Percentiles rank a stretch among this genome's conserved stretches.
phyloP scores from a whole-genome alignment of 2,329 filamentous ascomycete species.

The Graphium sp. region DNA sequence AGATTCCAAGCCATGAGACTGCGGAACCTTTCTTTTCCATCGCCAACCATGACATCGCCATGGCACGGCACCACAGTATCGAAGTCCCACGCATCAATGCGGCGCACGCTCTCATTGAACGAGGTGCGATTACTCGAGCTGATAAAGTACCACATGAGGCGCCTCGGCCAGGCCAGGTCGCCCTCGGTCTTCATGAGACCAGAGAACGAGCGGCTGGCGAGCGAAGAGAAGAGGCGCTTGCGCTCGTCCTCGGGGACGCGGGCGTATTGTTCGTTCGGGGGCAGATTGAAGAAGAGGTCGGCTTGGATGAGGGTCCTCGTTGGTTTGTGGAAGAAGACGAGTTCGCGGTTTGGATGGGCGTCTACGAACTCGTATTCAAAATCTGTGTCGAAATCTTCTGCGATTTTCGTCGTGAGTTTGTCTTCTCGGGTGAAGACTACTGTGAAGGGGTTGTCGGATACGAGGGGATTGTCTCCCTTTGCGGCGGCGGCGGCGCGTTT shows the following conservation, averaged over 20 bases:
- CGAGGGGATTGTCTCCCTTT: constrained; percentile 23
- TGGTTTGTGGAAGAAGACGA: constrained; percentile 74
- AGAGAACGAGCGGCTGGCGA: constrained; percentile 25
- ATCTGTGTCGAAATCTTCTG: constrained; percentile 67
- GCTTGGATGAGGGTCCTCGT: constrained; percentile 70
- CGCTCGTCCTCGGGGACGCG: constrained; percentile 28
- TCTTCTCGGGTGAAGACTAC: constrained; percentile 49
- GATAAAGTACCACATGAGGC: constrained; percentile 67
- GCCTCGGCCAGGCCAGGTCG: constrained; percentile 56
- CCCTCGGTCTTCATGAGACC: constrained; percentile 45
- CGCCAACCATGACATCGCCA: constrained; percentile 67
- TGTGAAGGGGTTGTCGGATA: constrained; percentile 36
- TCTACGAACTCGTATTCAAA: constrained; percentile 78
- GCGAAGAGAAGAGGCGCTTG: constrained; percentile 16
- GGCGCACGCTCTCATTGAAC: constrained; percentile 52
- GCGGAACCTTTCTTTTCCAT: constrained; percentile 58
- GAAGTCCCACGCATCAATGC: constrained; percentile 71
- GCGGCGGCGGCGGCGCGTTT: constrained; percentile 48
- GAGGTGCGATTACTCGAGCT: constrained; percentile 37
- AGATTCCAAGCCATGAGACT: constrained; percentile 78
- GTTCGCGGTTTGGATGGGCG: constrained; percentile 66
- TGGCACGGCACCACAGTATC: constrained; percentile 79
- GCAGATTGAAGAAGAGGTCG: constrained; percentile 84
- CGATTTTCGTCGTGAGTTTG: constrained; percentile 35
- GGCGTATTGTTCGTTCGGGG: constrained; percentile 71